phyloP scores from a whole-genome alignment of 1,139 yeast species.

The Suhomyces terraborum region DNA sequence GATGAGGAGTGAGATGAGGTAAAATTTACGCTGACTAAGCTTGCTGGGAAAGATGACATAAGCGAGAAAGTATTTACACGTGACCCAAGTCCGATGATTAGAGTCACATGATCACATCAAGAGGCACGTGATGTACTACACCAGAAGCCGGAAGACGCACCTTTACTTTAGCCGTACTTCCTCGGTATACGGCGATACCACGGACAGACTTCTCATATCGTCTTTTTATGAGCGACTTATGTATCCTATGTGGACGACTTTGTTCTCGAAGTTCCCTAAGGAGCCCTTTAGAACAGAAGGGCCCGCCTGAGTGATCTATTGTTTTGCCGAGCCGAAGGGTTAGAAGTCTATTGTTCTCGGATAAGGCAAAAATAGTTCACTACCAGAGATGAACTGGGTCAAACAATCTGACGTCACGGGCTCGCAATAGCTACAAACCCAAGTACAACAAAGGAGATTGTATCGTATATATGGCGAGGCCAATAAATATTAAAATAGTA shows the following conservation, averaged over 20 bases:
- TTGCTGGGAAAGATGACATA: slow-evolving; percentile 2
- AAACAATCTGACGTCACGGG: neutral
- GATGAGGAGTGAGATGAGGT: slow-evolving; percentile 14
- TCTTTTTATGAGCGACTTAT: no score
- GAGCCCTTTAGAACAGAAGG: neutral
- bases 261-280: neutral
- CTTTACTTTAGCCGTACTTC: no score
- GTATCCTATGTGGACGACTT: no score
- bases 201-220: no score
- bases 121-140: neutral
- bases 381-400: neutral
- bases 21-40: slow-evolving; percentile 10
- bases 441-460: neutral
- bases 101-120: neutral
- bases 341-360: neutral
- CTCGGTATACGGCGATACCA: no score
- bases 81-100: neutral
- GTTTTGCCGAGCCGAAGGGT: neutral
- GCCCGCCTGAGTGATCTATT: neutral
- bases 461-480: slow-evolving; percentile 1
- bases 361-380: neutral
- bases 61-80: neutral
- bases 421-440: neutral
- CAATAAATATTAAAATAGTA: slow-evolving; percentile 3
- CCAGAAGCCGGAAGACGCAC: no score